Percentiles rank a stretch among this genome's conserved stretches.
Evolutionary conservation across 225 moss, liverwort and hornwort genomes (phyloP).

Genomic region (Asterella californica): DNA sequence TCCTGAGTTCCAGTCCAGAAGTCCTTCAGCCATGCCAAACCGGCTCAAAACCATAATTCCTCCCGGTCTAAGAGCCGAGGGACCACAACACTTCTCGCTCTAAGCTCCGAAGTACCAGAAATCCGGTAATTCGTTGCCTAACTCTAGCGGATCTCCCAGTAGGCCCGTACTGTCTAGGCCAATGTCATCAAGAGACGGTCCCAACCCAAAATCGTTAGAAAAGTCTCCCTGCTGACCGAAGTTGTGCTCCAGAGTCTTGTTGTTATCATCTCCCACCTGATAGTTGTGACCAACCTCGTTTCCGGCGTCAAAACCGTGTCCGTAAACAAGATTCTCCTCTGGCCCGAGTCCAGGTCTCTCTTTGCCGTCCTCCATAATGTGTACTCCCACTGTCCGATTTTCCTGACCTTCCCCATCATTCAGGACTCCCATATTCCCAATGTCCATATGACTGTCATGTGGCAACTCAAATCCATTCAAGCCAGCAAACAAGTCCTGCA

Average conservation of each 20-base stretch:
- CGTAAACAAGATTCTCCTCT: conserved; percentile 47
- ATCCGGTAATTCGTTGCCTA: conserved; percentile 26
- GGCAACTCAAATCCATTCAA: conserved; percentile 53
- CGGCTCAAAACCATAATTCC: background rate
- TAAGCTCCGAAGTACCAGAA: conserved; percentile 45
- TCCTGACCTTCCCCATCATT: conserved; percentile 36
- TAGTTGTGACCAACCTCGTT: conserved; percentile 9
- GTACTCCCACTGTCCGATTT: conserved; percentile 30
- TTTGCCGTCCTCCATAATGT: conserved; percentile 37
- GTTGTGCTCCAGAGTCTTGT: conserved; percentile 33
- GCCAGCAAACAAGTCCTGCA: conserved; percentile 56
- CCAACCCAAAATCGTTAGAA: conserved; percentile 31
- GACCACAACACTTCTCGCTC: conserved; percentile 8
- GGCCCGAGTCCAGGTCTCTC: conserved; percentile 50
- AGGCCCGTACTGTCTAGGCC: conserved; percentile 19
- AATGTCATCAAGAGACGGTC: conserved; percentile 24
- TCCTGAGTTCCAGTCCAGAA: background rate
- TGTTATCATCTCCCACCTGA: conserved; percentile 16
- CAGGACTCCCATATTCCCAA: conserved; percentile 34
- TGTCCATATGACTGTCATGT: conserved; percentile 45
- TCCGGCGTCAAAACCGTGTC: conserved; percentile 46
- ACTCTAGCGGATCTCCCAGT: conserved; percentile 26
- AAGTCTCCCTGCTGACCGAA: conserved; percentile 19
- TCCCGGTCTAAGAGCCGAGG: conserved; percentile 6
- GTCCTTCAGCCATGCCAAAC: conserved; percentile 2